phyloP scores from a whole-genome alignment of 148 eudicot species.

The Amaranthus hypochondriacus region DNA sequence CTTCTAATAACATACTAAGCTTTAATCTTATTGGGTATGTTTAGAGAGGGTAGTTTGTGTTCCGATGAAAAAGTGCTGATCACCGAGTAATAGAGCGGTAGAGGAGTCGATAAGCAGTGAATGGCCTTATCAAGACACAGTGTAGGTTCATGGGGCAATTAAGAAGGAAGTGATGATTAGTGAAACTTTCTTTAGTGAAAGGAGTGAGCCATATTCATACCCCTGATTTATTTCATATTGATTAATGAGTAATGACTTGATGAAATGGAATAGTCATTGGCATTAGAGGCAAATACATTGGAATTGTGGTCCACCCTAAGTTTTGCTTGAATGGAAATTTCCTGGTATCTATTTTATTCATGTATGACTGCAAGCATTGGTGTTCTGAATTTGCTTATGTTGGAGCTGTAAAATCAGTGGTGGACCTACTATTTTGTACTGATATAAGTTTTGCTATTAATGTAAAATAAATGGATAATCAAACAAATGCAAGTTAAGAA shows the following conservation, averaged over 20 bases:
- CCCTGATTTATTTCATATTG: background rate
- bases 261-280: background rate
- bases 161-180: background rate
- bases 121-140: background rate
- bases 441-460: too few species aligned
- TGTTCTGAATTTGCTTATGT: background rate
- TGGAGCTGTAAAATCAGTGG: background rate
- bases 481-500: too few species aligned
- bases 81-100: background rate
- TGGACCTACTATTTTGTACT: too few species aligned
- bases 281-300: background rate
- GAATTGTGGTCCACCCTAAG: background rate
- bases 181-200: background rate
- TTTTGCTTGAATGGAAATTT: background rate
- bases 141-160: background rate
- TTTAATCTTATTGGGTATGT: background rate
- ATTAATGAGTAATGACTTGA: background rate
- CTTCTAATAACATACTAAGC: background rate
- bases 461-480: too few species aligned
- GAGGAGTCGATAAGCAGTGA: background rate
- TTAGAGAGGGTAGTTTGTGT: background rate
- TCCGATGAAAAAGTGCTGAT: background rate
- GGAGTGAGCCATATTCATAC: background rate
- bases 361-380: background rate
- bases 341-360: background rate